Evolutionary conservation across 2,329 filamentous ascomycete species (phyloP).

Genomic region (Aspergillus sp.): DNA sequence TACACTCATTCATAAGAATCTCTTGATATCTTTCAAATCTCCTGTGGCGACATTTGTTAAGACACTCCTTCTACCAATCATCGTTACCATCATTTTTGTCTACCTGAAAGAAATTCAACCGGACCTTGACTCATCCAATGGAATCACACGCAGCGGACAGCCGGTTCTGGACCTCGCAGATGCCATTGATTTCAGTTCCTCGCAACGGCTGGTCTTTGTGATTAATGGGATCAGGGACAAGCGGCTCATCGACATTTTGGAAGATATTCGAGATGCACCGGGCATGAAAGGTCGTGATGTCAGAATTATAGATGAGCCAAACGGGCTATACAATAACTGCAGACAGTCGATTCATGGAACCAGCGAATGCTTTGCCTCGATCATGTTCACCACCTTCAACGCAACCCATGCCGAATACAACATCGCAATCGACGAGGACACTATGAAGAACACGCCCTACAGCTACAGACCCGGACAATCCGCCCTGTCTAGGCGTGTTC

Average conservation of each 20-base stretch:
- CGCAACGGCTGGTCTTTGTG: not conserved
- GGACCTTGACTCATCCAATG: not conserved
- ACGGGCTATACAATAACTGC: not conserved
- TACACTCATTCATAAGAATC: not conserved
- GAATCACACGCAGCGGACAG: not conserved
- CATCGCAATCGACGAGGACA: not conserved
- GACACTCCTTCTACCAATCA: not conserved
- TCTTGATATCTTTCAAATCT: not conserved
- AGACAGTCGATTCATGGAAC: not conserved
- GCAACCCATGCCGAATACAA: not conserved
- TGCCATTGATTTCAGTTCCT: not conserved
- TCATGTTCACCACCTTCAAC: not conserved
- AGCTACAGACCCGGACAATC: not conserved
- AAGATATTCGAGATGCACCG: not conserved
- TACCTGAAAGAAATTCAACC: not conserved
- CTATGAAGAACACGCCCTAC: not conserved
- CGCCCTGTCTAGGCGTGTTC: not conserved
- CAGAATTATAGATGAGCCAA: not conserved
- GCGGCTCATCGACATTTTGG: not conserved
- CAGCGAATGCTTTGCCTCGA: not conserved
- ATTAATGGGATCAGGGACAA: not conserved
- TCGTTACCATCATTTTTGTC: not conserved
- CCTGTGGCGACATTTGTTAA: not conserved
- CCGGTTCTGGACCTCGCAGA: not conserved
- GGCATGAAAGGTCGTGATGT: not conserved